phyloP scores from a whole-genome alignment of 78 protist genomes.

The Dictyostelium purpureum region DNA sequence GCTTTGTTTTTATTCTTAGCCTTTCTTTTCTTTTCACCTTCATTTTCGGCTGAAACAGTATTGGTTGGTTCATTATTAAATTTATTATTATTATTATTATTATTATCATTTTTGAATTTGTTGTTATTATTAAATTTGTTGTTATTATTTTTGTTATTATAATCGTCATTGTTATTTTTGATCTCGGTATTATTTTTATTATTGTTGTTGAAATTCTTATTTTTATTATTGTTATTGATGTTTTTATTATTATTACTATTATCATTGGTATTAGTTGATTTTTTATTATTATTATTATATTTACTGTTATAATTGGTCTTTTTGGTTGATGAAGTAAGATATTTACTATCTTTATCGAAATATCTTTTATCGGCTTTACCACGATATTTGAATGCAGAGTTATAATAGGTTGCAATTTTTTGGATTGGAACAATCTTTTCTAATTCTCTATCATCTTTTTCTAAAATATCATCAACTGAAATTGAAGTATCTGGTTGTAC shows the following conservation, averaged over 20 bases:
- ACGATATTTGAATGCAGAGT: not conserved
- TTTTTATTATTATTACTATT: not conserved
- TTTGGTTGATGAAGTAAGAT: conserved; percentile 34
- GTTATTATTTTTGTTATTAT: not conserved
- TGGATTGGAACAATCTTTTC: conserved; percentile 34
- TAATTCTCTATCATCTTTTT: conserved; percentile 56
- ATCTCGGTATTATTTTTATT: not conserved
- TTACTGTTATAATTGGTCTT: not conserved
- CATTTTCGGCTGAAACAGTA: not conserved
- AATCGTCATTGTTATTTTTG: not conserved
- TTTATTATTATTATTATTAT: not conserved
- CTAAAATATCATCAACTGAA: conserved; percentile 47
- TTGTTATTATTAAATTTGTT: not conserved
- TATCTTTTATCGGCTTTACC: conserved; percentile 31
- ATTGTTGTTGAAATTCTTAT: not conserved
- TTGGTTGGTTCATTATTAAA: not conserved
- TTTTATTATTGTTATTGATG: not conserved
- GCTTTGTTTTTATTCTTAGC: conserved; percentile 39
- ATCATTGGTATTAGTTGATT: not conserved
- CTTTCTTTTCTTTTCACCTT: conserved; percentile 48
- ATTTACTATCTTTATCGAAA: not conserved
- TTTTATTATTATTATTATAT: not conserved
- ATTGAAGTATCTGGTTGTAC: conserved; percentile 28
- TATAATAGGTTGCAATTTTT: conserved; percentile 29
- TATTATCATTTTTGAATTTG: conserved; percentile 20